Conservation (phyloP, 1,139 yeast species). For the Meyerozyma smithsonii region DNA sequence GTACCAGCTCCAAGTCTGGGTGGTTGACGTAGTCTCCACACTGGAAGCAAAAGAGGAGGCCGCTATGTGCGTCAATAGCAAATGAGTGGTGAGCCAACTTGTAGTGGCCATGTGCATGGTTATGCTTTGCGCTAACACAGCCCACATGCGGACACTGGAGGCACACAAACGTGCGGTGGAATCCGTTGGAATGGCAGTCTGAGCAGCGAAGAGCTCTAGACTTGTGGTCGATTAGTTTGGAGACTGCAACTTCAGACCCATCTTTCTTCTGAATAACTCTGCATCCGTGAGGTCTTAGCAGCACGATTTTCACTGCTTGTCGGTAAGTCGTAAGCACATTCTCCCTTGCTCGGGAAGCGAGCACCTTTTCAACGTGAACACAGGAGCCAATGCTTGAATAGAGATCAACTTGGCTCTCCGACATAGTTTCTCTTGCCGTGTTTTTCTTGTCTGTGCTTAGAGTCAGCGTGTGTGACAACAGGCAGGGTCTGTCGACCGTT, state of each 20-base stretch:
- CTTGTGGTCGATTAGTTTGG: conserved; percentile 34
- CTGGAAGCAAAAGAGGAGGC: conserved; percentile 68
- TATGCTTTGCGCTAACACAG: conserved; percentile 44
- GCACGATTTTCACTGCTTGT: conserved; percentile 50
- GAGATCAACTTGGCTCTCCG: background rate
- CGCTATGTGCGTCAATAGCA: conserved; percentile 59
- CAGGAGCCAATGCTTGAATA: conserved; percentile 42
- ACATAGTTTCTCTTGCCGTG: background rate
- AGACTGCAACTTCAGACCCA: conserved; percentile 21
- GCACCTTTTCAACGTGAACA: conserved; percentile 49
- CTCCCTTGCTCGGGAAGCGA: conserved; percentile 50
- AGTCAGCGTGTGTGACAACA: too few relatives aligned
- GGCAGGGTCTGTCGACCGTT: background rate
- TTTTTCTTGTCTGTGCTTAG: too few relatives aligned
- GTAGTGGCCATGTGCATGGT: conserved; percentile 63
- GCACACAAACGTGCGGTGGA: conserved; percentile 59
- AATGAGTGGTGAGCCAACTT: conserved; percentile 62
- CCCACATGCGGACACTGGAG: conserved; percentile 83
- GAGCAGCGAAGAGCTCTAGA: conserved; percentile 45
- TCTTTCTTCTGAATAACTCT: conserved; percentile 28
- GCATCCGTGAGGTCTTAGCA: conserved; percentile 21
- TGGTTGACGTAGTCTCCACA: conserved; percentile 73
- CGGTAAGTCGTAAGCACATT: conserved; percentile 55
- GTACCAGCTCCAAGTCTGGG: conserved; percentile 46
- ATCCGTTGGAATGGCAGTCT: conserved; percentile 43